phyloP scores from a whole-genome alignment of 2,329 filamentous ascomycete genomes.

The Aureobasidium mangrovei region DNA sequence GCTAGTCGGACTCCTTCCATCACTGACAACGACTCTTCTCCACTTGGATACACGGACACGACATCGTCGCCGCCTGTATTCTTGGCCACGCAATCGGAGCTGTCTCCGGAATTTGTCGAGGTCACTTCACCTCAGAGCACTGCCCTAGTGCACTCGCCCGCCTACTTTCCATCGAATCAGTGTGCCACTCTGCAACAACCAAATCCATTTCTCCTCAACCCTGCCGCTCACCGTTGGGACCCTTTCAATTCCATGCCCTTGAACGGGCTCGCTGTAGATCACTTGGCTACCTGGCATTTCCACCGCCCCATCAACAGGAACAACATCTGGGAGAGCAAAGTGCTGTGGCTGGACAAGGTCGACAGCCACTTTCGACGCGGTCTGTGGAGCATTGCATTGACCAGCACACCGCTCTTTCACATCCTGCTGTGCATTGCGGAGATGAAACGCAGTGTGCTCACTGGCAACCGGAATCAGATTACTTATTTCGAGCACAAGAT shows the following conservation, averaged over 20 bases:
- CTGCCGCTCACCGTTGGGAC: slow-evolving; percentile 9
- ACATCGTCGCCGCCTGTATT: slow-evolving; percentile 2
- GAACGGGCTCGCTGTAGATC: slow-evolving; percentile 7
- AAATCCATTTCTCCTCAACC: slow-evolving; percentile 2
- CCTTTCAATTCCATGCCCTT: slow-evolving; percentile 10
- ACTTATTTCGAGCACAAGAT: slow-evolving; percentile 11
- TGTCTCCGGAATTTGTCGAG: neutral
- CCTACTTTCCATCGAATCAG: neutral
- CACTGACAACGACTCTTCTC: neutral
- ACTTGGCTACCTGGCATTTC: slow-evolving; percentile 10
- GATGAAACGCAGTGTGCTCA: slow-evolving; percentile 10
- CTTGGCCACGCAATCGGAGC: neutral
- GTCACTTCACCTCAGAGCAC: neutral
- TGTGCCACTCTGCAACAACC: neutral
- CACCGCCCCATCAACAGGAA: slow-evolving; percentile 8
- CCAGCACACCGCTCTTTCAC: slow-evolving; percentile 9
- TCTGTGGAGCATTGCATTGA: slow-evolving; percentile 8
- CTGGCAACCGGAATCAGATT: slow-evolving; percentile 9
- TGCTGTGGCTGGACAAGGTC: slow-evolving; percentile 12
- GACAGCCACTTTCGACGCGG: slow-evolving; percentile 4
- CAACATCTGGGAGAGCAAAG: slow-evolving; percentile 12
- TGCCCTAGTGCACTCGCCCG: neutral
- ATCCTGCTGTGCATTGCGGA: slow-evolving; percentile 6
- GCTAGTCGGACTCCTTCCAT: neutral
- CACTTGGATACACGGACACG: neutral